Evolutionary conservation across 2,329 filamentous ascomycete genomes (phyloP), one percentile per base, ranked within the genome.

Genomic region (Diaporthe ampelina): DNA sequence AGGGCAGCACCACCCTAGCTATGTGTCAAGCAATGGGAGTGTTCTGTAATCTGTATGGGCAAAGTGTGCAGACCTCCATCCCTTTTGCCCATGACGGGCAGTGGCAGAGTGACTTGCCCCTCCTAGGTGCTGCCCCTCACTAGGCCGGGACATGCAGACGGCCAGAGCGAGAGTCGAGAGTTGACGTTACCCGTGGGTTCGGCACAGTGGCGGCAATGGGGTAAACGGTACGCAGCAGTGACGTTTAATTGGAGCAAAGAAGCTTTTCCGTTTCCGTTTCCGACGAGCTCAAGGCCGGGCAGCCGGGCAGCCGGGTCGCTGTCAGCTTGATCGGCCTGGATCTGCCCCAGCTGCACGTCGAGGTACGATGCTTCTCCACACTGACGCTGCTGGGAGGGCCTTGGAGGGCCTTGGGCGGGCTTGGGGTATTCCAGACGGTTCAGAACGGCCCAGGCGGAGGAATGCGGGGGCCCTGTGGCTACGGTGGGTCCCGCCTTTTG

Each of bases 171-270:
- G 3, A 40, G 40, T 17, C 40, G 40, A 43, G 40, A 13, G 58
- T 29, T 29, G 58, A 63, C 58, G 58, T 45, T 43, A 32, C n/a
- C 37, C 35, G 48, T 40, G 40, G 21, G 37, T 48, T 73, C 70
- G 70, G 70, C 59, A 68, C 52, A 68, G 70, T 45, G 70, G 70
- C 71, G 71, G 71, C 50, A 58, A 73, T 73, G 48, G 54, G 35
- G 59, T 63, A 63, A 65, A 54, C 43, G 70, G 50, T 63, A 61
- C 59, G 57, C 70, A 72, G 32, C 6, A 32, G 71, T 73, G 71
- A 73, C 70, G 68, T 65, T 73, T 73, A 50, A 74, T 73, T 63
- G 70, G 73, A 67, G 73, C 67, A 72, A 72, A 65, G 54, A 56
- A 71, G 57, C 72, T 61, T 40, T 74, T 67, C 59, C 59, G 59